Evolutionary conservation across 1,139 yeast genomes (phyloP), one percentile per base, ranked within the genome.

Genomic region (Nakaseomyces nivariensis): DNA sequence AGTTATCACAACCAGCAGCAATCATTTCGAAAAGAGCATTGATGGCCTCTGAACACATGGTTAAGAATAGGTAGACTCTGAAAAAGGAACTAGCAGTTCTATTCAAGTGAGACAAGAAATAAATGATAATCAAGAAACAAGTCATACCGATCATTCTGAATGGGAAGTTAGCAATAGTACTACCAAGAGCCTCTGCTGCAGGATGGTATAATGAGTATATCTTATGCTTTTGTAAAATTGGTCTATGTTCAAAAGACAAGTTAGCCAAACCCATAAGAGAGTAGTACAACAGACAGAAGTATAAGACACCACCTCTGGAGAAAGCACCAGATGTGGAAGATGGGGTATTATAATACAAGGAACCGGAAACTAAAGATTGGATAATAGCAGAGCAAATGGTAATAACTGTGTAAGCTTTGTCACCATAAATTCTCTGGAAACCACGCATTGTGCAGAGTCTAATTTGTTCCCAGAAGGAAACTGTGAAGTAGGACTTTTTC

Each of bases 201-300:
- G 82, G 80, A 59, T 77, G 82, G 54, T 75, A 79, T 57, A 80
- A 66, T 1, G 79, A 71, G 55, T 79, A 80, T 26, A 75, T 73
- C 53, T 73, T 74, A 54, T 80, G 85, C 57, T 80, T 80, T 64
- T 72, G 71, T 51, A 79, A 60, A 50, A 80, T 76, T 42, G 78
- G 78, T 61, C 82, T 72, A 49, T 72, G 72, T 9, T 68, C 70
- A 54, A 78, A 79, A 24, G 78, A 66, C 46, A 79, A 71, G 57
- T 78, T 80, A 17, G 83, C 81, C 50, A 80, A 60, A 45, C 79
- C 76, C 72, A 77, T 73, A 56, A 79, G 67, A 11, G 80, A 72
- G 66, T 75, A 77, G 62, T 74, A 79, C 54, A 80, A 68, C 27
- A 77, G 66, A 41, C 77, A 64, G 57, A 79, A 79, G 64, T 77